Base-by-base conservation (phyloP, 1,139 yeast genomes). In the Hansenula anomala region DNA sequence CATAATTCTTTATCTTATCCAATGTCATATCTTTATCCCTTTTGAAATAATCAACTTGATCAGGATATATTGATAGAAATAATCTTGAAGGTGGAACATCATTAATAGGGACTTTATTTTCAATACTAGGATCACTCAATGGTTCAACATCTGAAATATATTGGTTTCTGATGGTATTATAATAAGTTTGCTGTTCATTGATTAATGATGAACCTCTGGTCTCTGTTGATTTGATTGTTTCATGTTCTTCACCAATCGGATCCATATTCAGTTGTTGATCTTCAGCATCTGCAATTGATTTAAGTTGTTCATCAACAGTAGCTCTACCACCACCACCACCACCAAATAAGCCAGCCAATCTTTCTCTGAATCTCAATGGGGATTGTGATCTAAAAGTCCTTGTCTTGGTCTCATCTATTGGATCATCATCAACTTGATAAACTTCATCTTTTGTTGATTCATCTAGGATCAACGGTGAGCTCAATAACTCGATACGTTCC, bases 131-230 rank as follows among this genome's bases (percentile, higher is more conserved):
- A 9, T 24, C 25, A n/a, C n/a, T n/a, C n/a, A n/a, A n/a, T n/a
- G n/a, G n/a, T n/a, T n/a, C n/a, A n/a, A n/a, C n/a, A n/a, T n/a
- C n/a, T n/a, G n/a, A n/a, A 22, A 38, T 36, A 15, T 34, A 18
- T 28, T 42, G 38, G n/a, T 42, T 42, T 28, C 36, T 42, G 4
- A 40, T 18, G 2, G 45, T 42, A 22, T 42, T 42, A 12, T 33
- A 29, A 15, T 37, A 33, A 4, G 45, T 42, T 16, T 39, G 38
- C 11, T 39, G 33, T 8, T 42, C 43, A 10, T 28, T 30, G 4
- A 32, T 17, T 14, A 33, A 26, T 2, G 36, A 26, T 3, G 36
- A 26, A 4, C 30, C 30, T 27, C 36, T 33, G 1, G 30, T 33
- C 12, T 26, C 30, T 14, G 13, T 19, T 2, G 30, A 20, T 9